Base-by-base conservation (phyloP, 2,329 filamentous ascomycete species). In the Hymenoscyphus scutula region DNA sequence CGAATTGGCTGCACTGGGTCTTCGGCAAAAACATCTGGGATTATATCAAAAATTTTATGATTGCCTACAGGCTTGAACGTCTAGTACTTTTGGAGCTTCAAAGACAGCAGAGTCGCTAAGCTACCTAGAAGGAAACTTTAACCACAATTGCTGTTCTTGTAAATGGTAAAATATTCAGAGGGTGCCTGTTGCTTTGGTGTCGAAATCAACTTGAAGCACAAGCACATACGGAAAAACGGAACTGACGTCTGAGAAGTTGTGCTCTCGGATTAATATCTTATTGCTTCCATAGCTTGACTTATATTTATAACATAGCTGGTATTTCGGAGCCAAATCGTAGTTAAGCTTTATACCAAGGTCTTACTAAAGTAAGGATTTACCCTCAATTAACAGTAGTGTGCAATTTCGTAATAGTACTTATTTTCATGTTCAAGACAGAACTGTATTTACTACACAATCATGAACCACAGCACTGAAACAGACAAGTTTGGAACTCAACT, bases 401-500 rank as follows among this genome's bases (percentile, higher is more conserved):
- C 3, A 17, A 80, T 19, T 82, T 81, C 68, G 54, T 75, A 8
- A 62, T 64, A 11, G 65, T 80, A 48, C 76, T 78, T 1, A 29
- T 75, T 15, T 74, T 74, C 57, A 62, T 78, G 27, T 79, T 78
- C 67, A 69, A 65, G 19, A 70, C 72, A 2, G 69, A 75, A 19
- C 69, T 80, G 4, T 34, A 82, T 81, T 5, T 87, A 82, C 66
- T 84, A 87, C 70, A 83, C 81, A 1, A 77, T 87, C 57, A 79
- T 80, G 65, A 83, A 82, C 61, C 84, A 87, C 66, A 83, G 80
- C 58, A 75, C 79, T 7, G 68, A 74, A 5, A 77, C 83, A 15
- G 79, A 79, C 41, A 75, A 74, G 11, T 78, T 82, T 62, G 84
- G 83, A 5, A 83, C 86, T 64, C 81, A 84, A 68, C 74, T 87